Evolutionary conservation across 805 yeast genomes (phyloP), one percentile per base, ranked within the genome.

Genomic region (Starmerella geochares): DNA sequence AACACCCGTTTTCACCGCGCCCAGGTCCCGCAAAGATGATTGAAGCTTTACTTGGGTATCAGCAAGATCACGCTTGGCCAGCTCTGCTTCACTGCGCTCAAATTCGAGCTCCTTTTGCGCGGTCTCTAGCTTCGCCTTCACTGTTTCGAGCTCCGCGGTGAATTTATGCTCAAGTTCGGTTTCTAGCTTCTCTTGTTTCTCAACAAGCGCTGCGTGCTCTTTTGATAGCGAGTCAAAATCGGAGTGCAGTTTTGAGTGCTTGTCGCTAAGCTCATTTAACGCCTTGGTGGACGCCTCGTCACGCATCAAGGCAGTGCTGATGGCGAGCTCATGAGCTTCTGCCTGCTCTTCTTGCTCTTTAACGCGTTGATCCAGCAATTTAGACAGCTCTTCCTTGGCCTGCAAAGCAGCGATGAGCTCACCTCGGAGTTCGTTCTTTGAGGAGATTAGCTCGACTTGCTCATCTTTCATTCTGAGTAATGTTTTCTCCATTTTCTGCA

Each of bases 371-470:
- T 71, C 66, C 43, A 65, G 65, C 28, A 58, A 53, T 21, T 54
- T 55, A 11, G 65, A 55, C 5, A 54, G 55, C 14, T 59, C 47
- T 54, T 68, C 69, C 51, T 69, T 70, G 16, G 54, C 52, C 37
- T 69, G 67, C 11, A 73, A 60, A 13, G 61, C 54, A 1, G 60
- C 58, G 39, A 69, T 62, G 2, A 67, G 60, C 46, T 65, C 66
- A 8, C 64, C 65, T 3, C 68, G 68, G 47, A 67, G 60, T 57
- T 71, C 67, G 10, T 58, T 54, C 40, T 67, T 61, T 55, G 64
- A 61, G 7, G 55, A 23, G 23, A 63, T 66, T 1, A 58, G 65
- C 53, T 57, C 69, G 51, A 33, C 57, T 42, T 57, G 70, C n/a
- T 62, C 62, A 27, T 56, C 58, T 50, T 60, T 56, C 65, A 54